These are phyloP conservation scores for Leccinum pachyderme DNA, from an alignment of 1,284 basidiomycete genomes.

Conservation along the genomic window DNA sequence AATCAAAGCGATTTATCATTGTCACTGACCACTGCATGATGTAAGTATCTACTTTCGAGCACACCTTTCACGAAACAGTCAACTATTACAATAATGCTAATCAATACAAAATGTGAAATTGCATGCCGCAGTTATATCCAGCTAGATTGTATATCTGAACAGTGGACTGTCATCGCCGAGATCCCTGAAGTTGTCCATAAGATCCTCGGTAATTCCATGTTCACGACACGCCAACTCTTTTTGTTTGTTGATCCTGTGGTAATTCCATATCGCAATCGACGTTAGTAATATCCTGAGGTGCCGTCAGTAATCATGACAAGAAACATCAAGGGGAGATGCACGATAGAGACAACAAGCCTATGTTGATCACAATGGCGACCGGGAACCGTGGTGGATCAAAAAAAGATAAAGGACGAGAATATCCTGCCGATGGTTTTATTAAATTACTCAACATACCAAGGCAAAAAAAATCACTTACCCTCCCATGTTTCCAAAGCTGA, in stretches of 20 bases:
- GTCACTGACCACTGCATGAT: too few species aligned
- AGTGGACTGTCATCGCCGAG: slow-evolving; percentile 47
- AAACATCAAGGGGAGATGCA: slow-evolving; percentile 15
- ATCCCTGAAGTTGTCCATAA: slow-evolving; percentile 37
- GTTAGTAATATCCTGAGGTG: slow-evolving; percentile 21
- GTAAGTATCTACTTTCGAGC: too few species aligned
- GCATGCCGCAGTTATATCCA: not conserved
- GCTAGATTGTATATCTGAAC: slow-evolving; percentile 38
- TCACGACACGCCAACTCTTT: slow-evolving; percentile 39
- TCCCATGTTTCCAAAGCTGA: slow-evolving; percentile 53
- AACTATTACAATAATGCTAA: too few species aligned
- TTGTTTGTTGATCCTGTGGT: slow-evolving; percentile 37
- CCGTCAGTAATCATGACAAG: slow-evolving; percentile 1
- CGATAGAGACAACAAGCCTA: slow-evolving; percentile 29
- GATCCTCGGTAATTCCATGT: slow-evolving; percentile 38
- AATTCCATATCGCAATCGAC: slow-evolving; percentile 38
- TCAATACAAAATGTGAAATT: not conserved
- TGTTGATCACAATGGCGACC: slow-evolving; percentile 44
- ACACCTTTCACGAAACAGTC: too few species aligned
- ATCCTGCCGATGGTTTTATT: slow-evolving; percentile 28
- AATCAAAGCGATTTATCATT: too few species aligned
- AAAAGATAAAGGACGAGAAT: slow-evolving; percentile 45
- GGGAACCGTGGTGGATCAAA: slow-evolving; percentile 45
- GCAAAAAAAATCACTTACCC: slow-evolving; percentile 36
- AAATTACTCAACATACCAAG: not conserved